Conservation (phyloP, 208 protist genomes). For the Trypanosoma boissoni region DNA sequence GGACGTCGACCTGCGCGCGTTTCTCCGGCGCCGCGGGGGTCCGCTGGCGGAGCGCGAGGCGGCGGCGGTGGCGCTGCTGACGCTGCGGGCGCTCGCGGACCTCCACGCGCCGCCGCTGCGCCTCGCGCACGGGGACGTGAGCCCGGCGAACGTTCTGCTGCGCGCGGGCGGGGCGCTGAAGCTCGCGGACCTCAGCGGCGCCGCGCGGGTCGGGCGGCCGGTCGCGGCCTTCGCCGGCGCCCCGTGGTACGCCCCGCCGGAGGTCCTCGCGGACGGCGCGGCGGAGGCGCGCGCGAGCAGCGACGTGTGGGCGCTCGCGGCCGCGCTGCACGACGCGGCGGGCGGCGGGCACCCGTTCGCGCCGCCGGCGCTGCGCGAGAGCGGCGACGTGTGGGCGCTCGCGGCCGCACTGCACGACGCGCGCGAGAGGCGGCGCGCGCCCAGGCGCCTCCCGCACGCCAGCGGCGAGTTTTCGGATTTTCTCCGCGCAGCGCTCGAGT, state of each 20-base stretch:
- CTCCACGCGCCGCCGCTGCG: conserved; percentile 37
- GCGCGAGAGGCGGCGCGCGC: background rate
- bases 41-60: conserved; percentile 14
- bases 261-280: conserved; percentile 18
- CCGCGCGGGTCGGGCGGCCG: background rate
- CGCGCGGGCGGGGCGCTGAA: conserved; percentile 8
- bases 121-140: conserved; percentile 62
- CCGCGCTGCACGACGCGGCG: background rate
- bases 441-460: conserved; percentile 3
- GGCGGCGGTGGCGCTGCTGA: conserved; percentile 23
- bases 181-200: conserved; percentile 21
- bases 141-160: conserved; percentile 51
- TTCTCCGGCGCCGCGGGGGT: conserved; percentile 6
- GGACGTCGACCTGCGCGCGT: conserved; percentile 30
- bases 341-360: background rate
- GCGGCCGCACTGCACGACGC: conserved; percentile 36
- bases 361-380: background rate
- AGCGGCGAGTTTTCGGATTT: conserved; percentile 23
- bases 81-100: conserved; percentile 41
- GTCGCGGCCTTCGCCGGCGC: conserved; percentile 19
- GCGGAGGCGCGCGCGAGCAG: conserved; percentile 15
- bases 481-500: conserved; percentile 33
- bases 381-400: conserved; percentile 56
- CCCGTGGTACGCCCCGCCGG: conserved; percentile 18
- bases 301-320: background rate